Base-by-base conservation (phyloP, 2,329 filamentous ascomycete species). In the Fusarium sp. region DNA sequence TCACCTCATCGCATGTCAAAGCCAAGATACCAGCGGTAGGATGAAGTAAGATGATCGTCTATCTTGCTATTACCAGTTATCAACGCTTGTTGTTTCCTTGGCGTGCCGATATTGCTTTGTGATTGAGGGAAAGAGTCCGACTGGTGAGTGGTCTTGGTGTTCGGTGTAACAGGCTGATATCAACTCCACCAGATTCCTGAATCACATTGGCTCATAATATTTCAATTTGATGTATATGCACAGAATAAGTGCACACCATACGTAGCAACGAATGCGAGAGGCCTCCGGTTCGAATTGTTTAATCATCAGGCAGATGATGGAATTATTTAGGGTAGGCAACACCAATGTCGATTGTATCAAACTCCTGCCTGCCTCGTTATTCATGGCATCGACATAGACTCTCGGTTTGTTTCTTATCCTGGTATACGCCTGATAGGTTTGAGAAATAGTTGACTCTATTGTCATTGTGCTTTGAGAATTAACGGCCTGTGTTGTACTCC, bases 1-100 rank as follows among this genome's bases (percentile, higher is more conserved):
- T 68, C 70, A 66, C 59, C 44, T 60, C 56, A 60, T 72, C 33
- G 31, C 31, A 25, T 49, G 42, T 46, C 51, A 64, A 42, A 25
- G 45, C 44, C 45, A 61, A 23, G 38, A 29, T 42, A 7, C n/a
- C 41, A 60, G 39, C 18, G 8, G 38, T 29, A 58, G 16, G 33
- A 23, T 27, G n/a, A 14, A 37, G 25, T 29, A 38, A 35, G 15
- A 29, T 25, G 14, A 25, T 21, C 48, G 56, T 60, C n/a, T 23
- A 27, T 37, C 52, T 44, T 31, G n/a, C 31, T 29, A 25, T 16
- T 29, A 8, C n/a, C 46, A 46, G 48, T 21, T 68, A 42, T 44
- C 31, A n/a, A 25, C 49, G 39, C 49, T 49, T 42, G 27, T 44
- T 55, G 29, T 42, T 52, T 19, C 12, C 64, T 69, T 64, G 58